Evolutionary conservation across 1,284 basidiomycete species (phyloP).

Genomic region (Cryptococcus wingfieldii): DNA sequence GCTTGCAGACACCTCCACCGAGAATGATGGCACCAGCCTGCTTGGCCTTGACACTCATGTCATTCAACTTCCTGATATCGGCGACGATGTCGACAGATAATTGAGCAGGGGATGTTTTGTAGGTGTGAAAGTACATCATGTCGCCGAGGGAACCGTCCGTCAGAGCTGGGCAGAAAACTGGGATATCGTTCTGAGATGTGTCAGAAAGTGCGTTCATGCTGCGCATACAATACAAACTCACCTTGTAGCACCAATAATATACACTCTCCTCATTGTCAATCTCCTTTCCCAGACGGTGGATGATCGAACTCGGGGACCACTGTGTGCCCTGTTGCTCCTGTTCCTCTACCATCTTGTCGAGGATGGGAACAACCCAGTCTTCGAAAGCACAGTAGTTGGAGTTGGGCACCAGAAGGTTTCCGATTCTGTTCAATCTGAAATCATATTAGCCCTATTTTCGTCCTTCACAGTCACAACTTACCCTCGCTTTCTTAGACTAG

Average conservation of each 20-base stretch:
- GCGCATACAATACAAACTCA: slow-evolving; percentile 49
- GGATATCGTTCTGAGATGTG: slow-evolving; percentile 78
- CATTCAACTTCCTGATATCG: slow-evolving; percentile 90
- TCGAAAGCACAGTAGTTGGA: slow-evolving; percentile 99
- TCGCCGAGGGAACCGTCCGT: slow-evolving; percentile 98
- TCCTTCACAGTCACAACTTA: slow-evolving; percentile 15
- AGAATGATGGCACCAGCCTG: slow-evolving; percentile 99
- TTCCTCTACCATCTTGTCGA: slow-evolving; percentile 86
- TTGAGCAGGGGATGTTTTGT: slow-evolving; percentile 70
- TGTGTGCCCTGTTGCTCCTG: slow-evolving; percentile 55
- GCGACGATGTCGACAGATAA: slow-evolving; percentile 88
- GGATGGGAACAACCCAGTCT: slow-evolving; percentile 94
- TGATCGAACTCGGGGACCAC: slow-evolving; percentile 95
- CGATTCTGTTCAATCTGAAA: slow-evolving; percentile 79
- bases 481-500: slow-evolving; percentile 76
- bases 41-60: slow-evolving; percentile 77
- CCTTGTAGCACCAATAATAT: slow-evolving; percentile 99
- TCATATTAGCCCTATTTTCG: not conserved
- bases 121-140: slow-evolving; percentile 99
- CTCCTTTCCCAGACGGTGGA: slow-evolving; percentile 85
- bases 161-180: slow-evolving; percentile 96
- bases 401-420: slow-evolving; percentile 96
- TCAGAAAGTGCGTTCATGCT: not conserved
- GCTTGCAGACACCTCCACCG: slow-evolving; percentile 98
- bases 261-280: slow-evolving; percentile 95